Evolutionary conservation across 352 stramenopile genomes (phyloP), one percentile per base, ranked within the genome.

Genomic region (Globisporangium alternatum): DNA sequence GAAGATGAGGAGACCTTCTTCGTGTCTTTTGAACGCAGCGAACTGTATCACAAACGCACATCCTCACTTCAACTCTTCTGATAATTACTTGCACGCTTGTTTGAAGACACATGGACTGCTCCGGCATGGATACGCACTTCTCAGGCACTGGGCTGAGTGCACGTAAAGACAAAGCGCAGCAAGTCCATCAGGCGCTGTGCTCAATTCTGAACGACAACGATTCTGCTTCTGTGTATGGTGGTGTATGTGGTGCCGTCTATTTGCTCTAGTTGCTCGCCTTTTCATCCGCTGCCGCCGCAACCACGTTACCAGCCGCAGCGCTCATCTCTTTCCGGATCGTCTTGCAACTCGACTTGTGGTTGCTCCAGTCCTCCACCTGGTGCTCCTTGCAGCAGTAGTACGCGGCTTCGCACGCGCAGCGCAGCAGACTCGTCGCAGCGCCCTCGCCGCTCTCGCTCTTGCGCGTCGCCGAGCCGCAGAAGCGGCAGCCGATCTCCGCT

Each of bases 371-470:
- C 63, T 91, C 81, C 17, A 86, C 72, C 56, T 95, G 83, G 63
- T 95, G 86, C 28, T 90, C 80, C 60, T 95, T 93, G 69, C 72
- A 88, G 73, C 86, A 95, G 67, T 95, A 95, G 70, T 90, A 86
- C n/a, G 83, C 76, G 2, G 77, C 79, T 31, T 89, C 74, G 31
- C 86, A 95, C n/a, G 77, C 81, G 56, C 86, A 95, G 6, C 78
- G 77, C 56, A 93, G 67, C 62, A 95, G 64, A 2, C 53, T 37
- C 15, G 61, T 61, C 12, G 56, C 52, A 0, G 53, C 59, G 10
- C 5, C 35, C 33, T 10, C n/a, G 15, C 45, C 35, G 6, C 3
- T 45, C 10, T 57, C 62, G 19, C 19, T 21, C 15, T 76, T 64
- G 10, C 76, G 72, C 4, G 71, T 84, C 22, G 78, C 74, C 10